phyloP scores from a whole-genome alignment of 805 yeast genomes.

The Nadsonia fulvescens region DNA sequence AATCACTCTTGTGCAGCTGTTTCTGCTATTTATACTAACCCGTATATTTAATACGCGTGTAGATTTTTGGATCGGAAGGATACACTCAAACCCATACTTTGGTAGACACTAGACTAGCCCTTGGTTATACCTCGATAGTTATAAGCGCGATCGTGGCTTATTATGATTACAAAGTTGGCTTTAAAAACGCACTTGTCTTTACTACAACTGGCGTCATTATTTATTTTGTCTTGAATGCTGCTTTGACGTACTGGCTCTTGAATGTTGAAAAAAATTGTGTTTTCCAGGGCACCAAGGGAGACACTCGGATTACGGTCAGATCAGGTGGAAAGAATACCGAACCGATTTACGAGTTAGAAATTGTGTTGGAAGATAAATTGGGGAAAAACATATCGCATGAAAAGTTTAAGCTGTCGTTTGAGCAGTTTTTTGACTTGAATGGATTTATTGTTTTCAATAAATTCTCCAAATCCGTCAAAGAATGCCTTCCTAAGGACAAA shows the following conservation, averaged over 20 bases:
- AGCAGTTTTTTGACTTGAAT: slow-evolving; percentile 11
- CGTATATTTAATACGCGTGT: slow-evolving; percentile 8
- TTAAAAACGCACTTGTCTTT: slow-evolving; percentile 12
- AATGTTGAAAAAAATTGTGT: slow-evolving; percentile 14
- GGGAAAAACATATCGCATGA: slow-evolving; percentile 6
- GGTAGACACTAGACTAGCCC: slow-evolving; percentile 14
- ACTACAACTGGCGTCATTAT: slow-evolving; percentile 15
- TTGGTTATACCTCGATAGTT: slow-evolving; percentile 16
- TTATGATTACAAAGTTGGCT: slow-evolving; percentile 17
- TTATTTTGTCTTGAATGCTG: slow-evolving; percentile 14
- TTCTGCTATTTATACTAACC: not conserved
- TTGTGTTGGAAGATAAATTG: slow-evolving; percentile 7
- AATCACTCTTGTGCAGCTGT: not conserved
- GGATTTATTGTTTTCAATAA: slow-evolving; percentile 12
- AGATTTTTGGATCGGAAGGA: too few relatives aligned
- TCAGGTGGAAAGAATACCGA: slow-evolving; percentile 8
- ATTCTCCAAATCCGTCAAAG: slow-evolving; percentile 6
- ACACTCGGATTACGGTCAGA: slow-evolving; percentile 5
- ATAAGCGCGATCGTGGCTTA: slow-evolving; percentile 15
- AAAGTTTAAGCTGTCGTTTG: slow-evolving; percentile 12
- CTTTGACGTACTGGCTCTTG: slow-evolving; percentile 12
- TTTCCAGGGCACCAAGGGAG: slow-evolving; percentile 15
- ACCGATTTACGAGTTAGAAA: slow-evolving; percentile 9
- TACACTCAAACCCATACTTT: slow-evolving; percentile 12
- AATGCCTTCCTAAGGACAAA: slow-evolving; percentile 3